Evolutionary conservation across 305 asterid genomes (phyloP).

Genomic region (Solanum aculeatissimum): DNA sequence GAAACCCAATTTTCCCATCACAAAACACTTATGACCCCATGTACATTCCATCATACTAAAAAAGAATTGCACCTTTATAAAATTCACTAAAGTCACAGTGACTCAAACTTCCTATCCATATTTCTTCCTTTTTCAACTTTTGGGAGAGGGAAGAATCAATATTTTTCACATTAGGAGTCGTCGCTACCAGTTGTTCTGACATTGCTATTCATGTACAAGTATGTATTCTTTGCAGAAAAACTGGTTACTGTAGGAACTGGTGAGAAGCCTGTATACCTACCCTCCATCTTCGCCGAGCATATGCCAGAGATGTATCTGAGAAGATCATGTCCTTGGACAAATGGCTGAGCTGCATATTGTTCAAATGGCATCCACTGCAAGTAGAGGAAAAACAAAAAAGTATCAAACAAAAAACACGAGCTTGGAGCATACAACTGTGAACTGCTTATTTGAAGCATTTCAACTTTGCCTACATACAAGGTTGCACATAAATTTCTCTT

Average conservation of each 20-base stretch:
- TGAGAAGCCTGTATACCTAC: slow-evolving; percentile 50
- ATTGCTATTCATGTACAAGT: slow-evolving; percentile 34
- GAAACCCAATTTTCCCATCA: background rate
- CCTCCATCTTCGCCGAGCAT: slow-evolving; percentile 48
- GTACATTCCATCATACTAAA: background rate
- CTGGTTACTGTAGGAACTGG: slow-evolving; percentile 25
- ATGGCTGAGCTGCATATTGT: slow-evolving; percentile 65
- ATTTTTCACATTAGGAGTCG: background rate
- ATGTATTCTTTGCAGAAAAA: slow-evolving; percentile 23
- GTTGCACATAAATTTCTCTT: background rate
- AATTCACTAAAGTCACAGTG: background rate
- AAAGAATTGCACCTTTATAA: background rate
- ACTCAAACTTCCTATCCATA: background rate
- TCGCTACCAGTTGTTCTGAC: background rate
- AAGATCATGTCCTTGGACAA: slow-evolving; percentile 52
- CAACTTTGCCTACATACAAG: background rate
- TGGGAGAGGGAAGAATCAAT: background rate
- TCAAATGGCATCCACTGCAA: slow-evolving; percentile 89
- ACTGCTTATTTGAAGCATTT: background rate
- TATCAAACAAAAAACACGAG: background rate
- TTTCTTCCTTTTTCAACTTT: background rate
- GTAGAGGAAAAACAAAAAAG: background rate
- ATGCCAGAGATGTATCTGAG: slow-evolving; percentile 32
- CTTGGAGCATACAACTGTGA: background rate
- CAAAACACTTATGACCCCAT: background rate